Conservation (phyloP, 768 basidiomycete species). For the Xerocomellus dryophilus region DNA sequence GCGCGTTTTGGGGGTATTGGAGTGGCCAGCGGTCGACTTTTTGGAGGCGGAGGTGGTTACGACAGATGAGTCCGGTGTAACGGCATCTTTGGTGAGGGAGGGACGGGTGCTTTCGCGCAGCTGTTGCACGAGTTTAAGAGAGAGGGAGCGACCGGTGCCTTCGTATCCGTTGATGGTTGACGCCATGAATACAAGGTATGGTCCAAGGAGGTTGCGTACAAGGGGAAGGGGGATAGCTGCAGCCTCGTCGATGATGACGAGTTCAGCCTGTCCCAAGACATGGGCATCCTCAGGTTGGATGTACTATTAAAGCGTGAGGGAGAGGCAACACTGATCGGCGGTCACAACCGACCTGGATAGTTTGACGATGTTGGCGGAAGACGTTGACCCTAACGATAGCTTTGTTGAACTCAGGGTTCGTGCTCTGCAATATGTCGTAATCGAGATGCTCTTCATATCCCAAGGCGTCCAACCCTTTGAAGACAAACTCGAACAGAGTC, state of each 20-base stretch:
- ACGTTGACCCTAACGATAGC: conserved; percentile 95
- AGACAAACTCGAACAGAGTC: conserved; percentile 96
- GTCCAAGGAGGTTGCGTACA: conserved; percentile 90
- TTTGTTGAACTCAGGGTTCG: conserved; percentile 91
- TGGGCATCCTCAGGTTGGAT: conserved; percentile 98
- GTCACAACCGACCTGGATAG: conserved; percentile 73
- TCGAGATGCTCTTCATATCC: conserved; percentile 98
- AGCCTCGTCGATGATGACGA: conserved; percentile 97
- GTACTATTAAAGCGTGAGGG: conserved; percentile 55
- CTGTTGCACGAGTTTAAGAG: conserved; percentile 96
- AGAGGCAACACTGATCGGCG: not conserved
- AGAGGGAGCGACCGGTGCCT: conserved; percentile 97
- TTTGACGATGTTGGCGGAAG: conserved; percentile 91
- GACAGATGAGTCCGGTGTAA: conserved; percentile 39
- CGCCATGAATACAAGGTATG: conserved; percentile 96
- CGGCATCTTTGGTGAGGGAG: conserved; percentile 62
- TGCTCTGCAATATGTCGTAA: conserved; percentile 93
- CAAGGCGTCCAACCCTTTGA: conserved; percentile 91
- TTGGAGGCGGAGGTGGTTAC: conserved; percentile 43
- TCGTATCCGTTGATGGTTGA: conserved; percentile 99
- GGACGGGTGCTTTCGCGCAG: conserved; percentile 88
- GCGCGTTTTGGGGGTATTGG: conserved; percentile 60
- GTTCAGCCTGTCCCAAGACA: conserved; percentile 94
- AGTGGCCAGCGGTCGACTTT: conserved; percentile 47
- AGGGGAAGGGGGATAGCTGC: conserved; percentile 97